phyloP scores from a whole-genome alignment of 208 protist species.

The Angomonas deanei region DNA sequence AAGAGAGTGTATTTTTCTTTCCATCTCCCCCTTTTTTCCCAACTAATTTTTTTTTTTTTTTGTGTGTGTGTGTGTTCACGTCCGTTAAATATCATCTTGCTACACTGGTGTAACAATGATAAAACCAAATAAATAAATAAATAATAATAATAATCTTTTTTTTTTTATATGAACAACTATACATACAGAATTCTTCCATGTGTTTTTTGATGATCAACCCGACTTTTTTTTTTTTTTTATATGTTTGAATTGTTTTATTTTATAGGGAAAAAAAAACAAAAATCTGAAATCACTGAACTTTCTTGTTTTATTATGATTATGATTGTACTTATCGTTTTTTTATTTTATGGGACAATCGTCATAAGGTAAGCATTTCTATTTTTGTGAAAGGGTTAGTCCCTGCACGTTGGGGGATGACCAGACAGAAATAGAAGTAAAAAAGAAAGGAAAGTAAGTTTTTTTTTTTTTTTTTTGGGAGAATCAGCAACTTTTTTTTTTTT shows the following conservation, averaged over 20 bases:
- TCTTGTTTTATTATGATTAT: neutral
- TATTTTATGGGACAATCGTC: neutral
- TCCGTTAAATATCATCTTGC: too few species aligned
- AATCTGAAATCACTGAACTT: neutral
- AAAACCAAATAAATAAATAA: too few species aligned
- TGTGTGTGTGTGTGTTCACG: too few species aligned
- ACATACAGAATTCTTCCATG: neutral
- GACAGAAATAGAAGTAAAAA: too few species aligned
- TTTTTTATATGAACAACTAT: neutral
- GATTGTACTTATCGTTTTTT: neutral
- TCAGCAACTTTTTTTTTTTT: too few species aligned
- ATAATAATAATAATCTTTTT: neutral
- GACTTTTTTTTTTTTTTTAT: neutral
- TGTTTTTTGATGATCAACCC: neutral
- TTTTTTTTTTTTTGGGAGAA: too few species aligned
- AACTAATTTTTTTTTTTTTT: too few species aligned
- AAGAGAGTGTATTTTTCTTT: neutral
- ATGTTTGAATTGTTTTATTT: neutral
- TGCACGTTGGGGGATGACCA: too few species aligned
- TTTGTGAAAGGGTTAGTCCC: too few species aligned
- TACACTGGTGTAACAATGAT: too few species aligned
- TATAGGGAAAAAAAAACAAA: neutral
- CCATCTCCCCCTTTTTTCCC: neutral
- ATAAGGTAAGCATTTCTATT: neutral
- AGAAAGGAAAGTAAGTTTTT: too few species aligned